Evolutionary conservation across 495 filamentous ascomycete genomes (phyloP).

Genomic region (Astrocystis sublimbata): DNA sequence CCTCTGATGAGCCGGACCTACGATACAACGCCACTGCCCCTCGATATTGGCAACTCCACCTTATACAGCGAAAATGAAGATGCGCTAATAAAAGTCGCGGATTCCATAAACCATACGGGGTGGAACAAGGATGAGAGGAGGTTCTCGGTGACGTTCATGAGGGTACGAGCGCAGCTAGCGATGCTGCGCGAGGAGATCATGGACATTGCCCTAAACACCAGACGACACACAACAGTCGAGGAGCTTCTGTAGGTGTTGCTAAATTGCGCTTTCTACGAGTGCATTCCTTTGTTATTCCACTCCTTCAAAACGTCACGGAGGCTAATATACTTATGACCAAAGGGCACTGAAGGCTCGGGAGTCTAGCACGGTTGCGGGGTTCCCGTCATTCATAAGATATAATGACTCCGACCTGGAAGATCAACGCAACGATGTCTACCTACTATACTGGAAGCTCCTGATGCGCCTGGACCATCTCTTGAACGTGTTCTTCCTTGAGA

Average conservation of each 20-base stretch:
- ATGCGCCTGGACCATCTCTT: constrained; percentile 56
- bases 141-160: constrained; percentile 43
- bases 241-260: constrained; percentile 45
- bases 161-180: constrained; percentile 53
- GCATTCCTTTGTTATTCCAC: neutral
- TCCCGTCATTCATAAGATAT: constrained; percentile 33
- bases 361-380: constrained; percentile 20
- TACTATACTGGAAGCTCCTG: constrained; percentile 31
- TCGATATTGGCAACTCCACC: constrained; percentile 58
- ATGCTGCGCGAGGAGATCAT: constrained; percentile 59
- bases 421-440: constrained; percentile 26
- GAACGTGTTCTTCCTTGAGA: constrained; percentile 60
- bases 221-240: constrained; percentile 43
- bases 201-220: constrained; percentile 56
- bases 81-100: constrained; percentile 38
- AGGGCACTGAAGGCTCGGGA: constrained; percentile 22
- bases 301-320: neutral
- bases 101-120: constrained; percentile 53
- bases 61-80: constrained; percentile 48
- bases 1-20: constrained; percentile 9
- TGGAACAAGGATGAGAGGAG: constrained; percentile 53
- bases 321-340: constrained; percentile 15
- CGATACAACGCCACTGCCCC: constrained; percentile 48
- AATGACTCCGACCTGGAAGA: constrained; percentile 35
- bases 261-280: neutral